A percentile compares a stretch with the other conserved stretches of the same genome.
Conservation (phyloP, 306 rosid species). For the Coriaria nepalensis region DNA sequence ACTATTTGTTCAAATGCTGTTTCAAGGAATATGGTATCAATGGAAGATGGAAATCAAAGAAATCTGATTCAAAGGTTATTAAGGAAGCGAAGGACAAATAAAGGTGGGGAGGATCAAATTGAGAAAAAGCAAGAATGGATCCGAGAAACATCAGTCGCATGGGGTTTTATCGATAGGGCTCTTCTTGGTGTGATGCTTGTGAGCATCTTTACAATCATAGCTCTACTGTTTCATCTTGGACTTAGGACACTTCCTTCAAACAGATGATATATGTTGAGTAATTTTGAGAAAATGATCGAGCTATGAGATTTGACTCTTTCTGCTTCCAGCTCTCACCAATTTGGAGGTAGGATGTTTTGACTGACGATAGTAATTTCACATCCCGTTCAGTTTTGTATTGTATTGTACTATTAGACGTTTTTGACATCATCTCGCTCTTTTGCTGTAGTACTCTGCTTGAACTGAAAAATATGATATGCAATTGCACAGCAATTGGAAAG, state of each 20-base stretch:
- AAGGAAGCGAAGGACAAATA: constrained; percentile 44
- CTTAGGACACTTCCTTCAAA: constrained; percentile 27
- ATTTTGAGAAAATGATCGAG: neutral
- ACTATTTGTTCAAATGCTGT: constrained; percentile 10
- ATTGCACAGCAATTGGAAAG: too few species aligned
- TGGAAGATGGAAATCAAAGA: constrained; percentile 30
- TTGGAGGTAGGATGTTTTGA: too few species aligned
- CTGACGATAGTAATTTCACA: too few species aligned
- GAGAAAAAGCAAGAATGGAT: constrained; percentile 22
- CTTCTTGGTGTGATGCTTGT: constrained; percentile 67
- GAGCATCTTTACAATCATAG: constrained; percentile 56
- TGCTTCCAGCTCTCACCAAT: too few species aligned
- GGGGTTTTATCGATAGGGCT: constrained; percentile 60
- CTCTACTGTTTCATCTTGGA: constrained; percentile 32
- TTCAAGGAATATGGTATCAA: constrained; percentile 17
- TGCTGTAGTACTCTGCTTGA: too few species aligned
- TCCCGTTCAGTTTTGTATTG: too few species aligned
- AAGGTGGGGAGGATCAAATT: constrained; percentile 23
- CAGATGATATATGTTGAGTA: constrained; percentile 7
- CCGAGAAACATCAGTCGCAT: constrained; percentile 19
- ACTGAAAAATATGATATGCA: too few species aligned
- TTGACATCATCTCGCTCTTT: too few species aligned
- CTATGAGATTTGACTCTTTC: too few species aligned
- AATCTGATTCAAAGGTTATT: constrained; percentile 55
- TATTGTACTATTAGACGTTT: too few species aligned